Conservation (phyloP, 805 yeast genomes). For the Cyberlindnera mrakii region DNA sequence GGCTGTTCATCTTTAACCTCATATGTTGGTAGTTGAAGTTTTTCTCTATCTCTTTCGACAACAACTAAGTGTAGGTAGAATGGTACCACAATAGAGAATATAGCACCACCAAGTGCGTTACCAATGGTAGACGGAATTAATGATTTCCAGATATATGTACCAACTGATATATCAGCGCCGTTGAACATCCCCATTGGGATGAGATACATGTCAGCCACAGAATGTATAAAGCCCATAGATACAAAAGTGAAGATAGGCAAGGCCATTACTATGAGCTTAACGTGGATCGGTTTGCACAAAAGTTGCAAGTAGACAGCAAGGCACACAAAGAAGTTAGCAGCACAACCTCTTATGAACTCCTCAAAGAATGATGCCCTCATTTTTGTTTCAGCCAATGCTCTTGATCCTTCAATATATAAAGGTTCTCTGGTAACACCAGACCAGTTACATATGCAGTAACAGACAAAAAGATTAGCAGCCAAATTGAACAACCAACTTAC, state of each 20-base stretch:
- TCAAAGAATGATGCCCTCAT: slow-evolving; percentile 48
- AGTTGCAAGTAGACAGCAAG: slow-evolving; percentile 72
- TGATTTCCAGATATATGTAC: slow-evolving; percentile 63
- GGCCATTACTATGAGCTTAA: slow-evolving; percentile 54
- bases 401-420: slow-evolving; percentile 41
- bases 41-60: slow-evolving; percentile 63
- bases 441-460: slow-evolving; percentile 55
- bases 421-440: slow-evolving; percentile 42
- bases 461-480: slow-evolving; percentile 58
- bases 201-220: slow-evolving; percentile 77
- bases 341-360: slow-evolving; percentile 63
- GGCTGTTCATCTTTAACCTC: slow-evolving; percentile 81
- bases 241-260: slow-evolving; percentile 76
- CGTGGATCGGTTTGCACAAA: slow-evolving; percentile 76
- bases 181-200: slow-evolving; percentile 62
- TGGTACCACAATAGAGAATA: slow-evolving; percentile 59
- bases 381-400: slow-evolving; percentile 36
- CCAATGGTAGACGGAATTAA: slow-evolving; percentile 70
- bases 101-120: slow-evolving; percentile 71
- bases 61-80: slow-evolving; percentile 69
- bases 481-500: slow-evolving; percentile 65
- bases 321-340: slow-evolving; percentile 74
- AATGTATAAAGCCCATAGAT: slow-evolving; percentile 71
- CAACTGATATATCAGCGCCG: slow-evolving; percentile 59
- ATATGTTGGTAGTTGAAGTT: slow-evolving; percentile 57